These are phyloP conservation scores for Pichia sp. DNA, from an alignment of 1,139 yeast species.

Conservation along the genomic window DNA sequence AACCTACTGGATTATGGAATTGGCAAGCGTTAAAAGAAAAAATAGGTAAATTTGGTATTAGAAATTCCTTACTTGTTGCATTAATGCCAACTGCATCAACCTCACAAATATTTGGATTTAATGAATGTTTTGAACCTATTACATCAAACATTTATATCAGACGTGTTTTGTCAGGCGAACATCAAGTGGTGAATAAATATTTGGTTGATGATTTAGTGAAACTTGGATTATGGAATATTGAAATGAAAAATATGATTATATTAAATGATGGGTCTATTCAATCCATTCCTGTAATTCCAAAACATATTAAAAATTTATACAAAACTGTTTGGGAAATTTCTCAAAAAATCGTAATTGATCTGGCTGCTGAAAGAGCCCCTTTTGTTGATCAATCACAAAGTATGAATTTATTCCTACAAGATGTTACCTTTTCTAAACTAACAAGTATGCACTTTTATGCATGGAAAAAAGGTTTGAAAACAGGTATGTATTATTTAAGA, in stretches of 20 bases:
- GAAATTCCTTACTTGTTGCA: constrained; percentile 53
- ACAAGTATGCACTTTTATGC: constrained; percentile 98
- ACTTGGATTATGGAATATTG: constrained; percentile 45
- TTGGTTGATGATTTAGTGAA: constrained; percentile 46
- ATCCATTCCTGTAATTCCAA: constrained; percentile 67
- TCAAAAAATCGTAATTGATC: constrained; percentile 79
- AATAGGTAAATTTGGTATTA: constrained; percentile 40
- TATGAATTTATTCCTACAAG: constrained; percentile 75
- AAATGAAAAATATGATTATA: constrained; percentile 73
- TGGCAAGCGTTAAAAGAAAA: constrained; percentile 44
- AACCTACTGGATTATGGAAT: constrained; percentile 47
- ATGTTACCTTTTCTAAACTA: constrained; percentile 88
- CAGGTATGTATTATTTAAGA: constrained; percentile 96
- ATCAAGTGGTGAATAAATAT: constrained; percentile 50
- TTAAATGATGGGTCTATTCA: constrained; percentile 85
- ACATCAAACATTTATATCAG: constrained; percentile 53
- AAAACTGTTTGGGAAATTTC: constrained; percentile 97
- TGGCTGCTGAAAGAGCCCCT: constrained; percentile 95
- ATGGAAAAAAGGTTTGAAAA: constrained; percentile 94
- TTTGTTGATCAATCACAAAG: constrained; percentile 94
- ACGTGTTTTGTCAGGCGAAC: constrained; percentile 54
- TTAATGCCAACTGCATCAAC: constrained; percentile 66
- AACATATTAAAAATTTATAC: constrained; percentile 68
- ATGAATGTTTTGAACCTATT: constrained; percentile 55
- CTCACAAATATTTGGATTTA: constrained; percentile 53